Evolutionary conservation across 352 stramenopile genomes (phyloP), one percentile per base, ranked within the genome.

Genomic region (Halophytophthora batemanensis): DNA sequence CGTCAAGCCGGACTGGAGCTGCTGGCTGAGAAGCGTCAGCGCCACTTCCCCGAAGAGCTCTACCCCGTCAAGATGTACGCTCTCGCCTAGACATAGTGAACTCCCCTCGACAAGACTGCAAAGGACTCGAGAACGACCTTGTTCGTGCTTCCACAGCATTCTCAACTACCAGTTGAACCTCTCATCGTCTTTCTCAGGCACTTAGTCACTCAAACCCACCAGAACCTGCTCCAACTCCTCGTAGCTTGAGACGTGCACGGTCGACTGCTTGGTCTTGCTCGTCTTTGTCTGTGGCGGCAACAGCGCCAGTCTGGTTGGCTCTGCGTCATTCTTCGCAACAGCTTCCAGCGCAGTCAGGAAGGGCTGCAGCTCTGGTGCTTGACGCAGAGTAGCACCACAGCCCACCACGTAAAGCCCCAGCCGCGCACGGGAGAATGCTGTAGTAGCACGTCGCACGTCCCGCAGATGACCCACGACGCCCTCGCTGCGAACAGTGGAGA

Each of bases 61-160:
- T 98, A 96, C 50, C 92, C 96, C 15, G 96, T 99, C 15, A 92
- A 92, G 61, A 98, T 98, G 84, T 96, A 97, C 55, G 92, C 94
- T 13, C 69, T 93, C 18, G 74, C 74, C 47, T 90, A 74, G 66
- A 12, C 45, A 28, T 45, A 15, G n/a, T 7, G 17, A 43, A 23
- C 25, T 10, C 25, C 25, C 4, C 4, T 31, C 4, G 25, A 31
- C 25, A 31, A 31, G 4, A 8, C 25, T 8, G 25, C n/a, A n/a
- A n/a, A n/a, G n/a, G n/a, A n/a, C n/a, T n/a, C n/a, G n/a, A n/a
- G n/a, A n/a, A n/a, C n/a, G n/a, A n/a, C n/a, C n/a, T n/a, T n/a
- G n/a, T n/a, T n/a, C n/a, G n/a, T n/a, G 33, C 33, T 38, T 14
- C 3, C 3, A 5, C 45, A 39, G 38, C n/a, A n/a, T n/a, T n/a